Evolutionary conservation across 139 green algal genomes (phyloP), one percentile per base, ranked within the genome.

Genomic region (Mychonastes homosphaera): DNA sequence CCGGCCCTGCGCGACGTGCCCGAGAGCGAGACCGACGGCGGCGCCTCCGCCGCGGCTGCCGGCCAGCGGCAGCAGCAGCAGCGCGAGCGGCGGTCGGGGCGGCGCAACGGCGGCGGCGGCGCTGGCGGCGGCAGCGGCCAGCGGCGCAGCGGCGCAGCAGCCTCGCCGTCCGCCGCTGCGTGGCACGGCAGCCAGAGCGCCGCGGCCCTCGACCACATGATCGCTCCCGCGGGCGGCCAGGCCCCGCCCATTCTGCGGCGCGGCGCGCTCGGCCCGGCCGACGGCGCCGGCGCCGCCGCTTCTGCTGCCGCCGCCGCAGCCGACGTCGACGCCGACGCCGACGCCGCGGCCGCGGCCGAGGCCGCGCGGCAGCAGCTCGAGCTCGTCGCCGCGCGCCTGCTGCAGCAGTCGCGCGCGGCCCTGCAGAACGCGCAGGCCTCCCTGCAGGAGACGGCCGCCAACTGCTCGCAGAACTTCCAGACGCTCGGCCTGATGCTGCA

Each of bases 381-480:
- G 52, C 67, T 64, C 7, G 68, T 79, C 6, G 69, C 69, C 13
- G 41, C 59, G 24, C 58, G 55, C 32, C 58, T 80, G 45, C 33
- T 77, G 18, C 12, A 53, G 21, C 54, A 61, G 26, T 72, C 58
- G 12, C 38, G 66, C 10, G 39, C 61, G 5, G 77, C 71, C 0
- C 59, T 81, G 9, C 70, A 77, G 10, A 71, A 68, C 24, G 73
- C 72, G 33, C 76, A 81, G 62, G 43, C 55, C 33, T 72, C 66
- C 55, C 62, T 84, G 39, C 72, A 82, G 65, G 53, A 78, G 52
- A 84, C 77, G 3, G 77, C 77, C 2, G 58, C 34, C 28, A 80
- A 79, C 60, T 84, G 77, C 63, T 65, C 76, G 36, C 62, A 77
- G 18, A 84, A 84, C 59, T 51, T 84, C 28, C 77, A 79, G 30